Base-by-base conservation (phyloP, 1,284 basidiomycete species). In the Cutaneotrichosporon dermatis region DNA sequence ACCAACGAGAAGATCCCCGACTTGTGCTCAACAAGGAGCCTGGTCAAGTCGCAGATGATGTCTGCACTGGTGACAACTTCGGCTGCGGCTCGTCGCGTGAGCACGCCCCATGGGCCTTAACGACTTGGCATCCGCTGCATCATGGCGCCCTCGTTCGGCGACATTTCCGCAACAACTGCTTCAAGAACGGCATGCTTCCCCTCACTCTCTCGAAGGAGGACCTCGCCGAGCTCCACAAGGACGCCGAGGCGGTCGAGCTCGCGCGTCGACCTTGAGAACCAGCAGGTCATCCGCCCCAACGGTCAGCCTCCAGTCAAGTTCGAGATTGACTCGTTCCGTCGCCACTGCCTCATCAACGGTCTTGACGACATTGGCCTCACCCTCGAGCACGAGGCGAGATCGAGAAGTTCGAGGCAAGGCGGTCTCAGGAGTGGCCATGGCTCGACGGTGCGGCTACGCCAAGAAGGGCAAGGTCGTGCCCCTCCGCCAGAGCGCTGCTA, bases 71-170 rank as follows among this genome's bases (percentile, higher is more conserved):
- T 41, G 83, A 84, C 70, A 97, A 97, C 83, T 97, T 97, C 79
- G 93, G 93, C 11, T 97, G 93, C 69, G 93, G 92, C 40, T 92
- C 87, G 76, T 94, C 88, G 73, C 88, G 90, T 65, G 94, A 97
- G 76, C 94, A 97, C 74, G 93, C 93, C 12, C 92, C 92, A 1
- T 97, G 93, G 93, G 92, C n/a, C 92, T 97, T 84, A 90, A 92
- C 71, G 92, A 97, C 79, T 97, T 96, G 93, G 93, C 36, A 95
- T 97, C 72, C 85, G 88, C 59, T 90, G 89, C 75, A 82, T 97
- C 68, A 93, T 97, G 73, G 91, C 92, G 0, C 92, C 91, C 3
- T 92, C 89, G 70, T 95, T 95, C 72, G 93, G 90, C 42, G 94
- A 97, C 69, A 97, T 97, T 95, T 95, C 86, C 76, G 73, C 63